Conservation (phyloP, 345 rosid species). For the Geranium brycei region DNA sequence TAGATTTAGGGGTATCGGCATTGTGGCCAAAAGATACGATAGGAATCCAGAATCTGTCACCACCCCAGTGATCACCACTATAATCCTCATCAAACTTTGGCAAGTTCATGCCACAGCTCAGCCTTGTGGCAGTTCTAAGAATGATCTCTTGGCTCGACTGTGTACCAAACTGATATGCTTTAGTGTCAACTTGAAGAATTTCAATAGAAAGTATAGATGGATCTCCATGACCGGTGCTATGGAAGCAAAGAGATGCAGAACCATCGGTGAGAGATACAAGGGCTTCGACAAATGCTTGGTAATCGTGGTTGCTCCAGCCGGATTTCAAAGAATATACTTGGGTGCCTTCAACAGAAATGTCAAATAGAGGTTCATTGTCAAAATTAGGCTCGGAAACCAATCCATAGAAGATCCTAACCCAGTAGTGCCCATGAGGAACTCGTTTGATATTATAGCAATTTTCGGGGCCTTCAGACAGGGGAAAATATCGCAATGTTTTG, state of each 20-base stretch:
- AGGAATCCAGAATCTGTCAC: conserved; percentile 89
- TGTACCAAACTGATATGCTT: conserved; percentile 55
- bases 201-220: conserved; percentile 78
- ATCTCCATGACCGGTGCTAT: conserved; percentile 97
- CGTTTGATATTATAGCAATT: conserved; percentile 66
- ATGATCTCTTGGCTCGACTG: conserved; percentile 45
- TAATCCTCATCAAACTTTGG: conserved; percentile 66
- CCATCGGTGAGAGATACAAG: conserved; percentile 54
- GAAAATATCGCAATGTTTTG: conserved; percentile 71
- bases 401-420: conserved; percentile 75
- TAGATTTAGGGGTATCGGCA: conserved; percentile 52
- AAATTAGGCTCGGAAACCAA: conserved; percentile 24
- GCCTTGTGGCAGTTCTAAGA: conserved; percentile 60
- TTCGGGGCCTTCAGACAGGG: conserved; percentile 76
- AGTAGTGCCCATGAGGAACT: conserved; percentile 74
- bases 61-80: conserved; percentile 82
- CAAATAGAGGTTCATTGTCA: conserved; percentile 76
- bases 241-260: conserved; percentile 70
- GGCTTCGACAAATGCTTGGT: conserved; percentile 76
- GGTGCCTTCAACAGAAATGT: conserved; percentile 81
- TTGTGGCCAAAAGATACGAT: conserved; percentile 41
- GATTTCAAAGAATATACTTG: conserved; percentile 62
- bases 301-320: conserved; percentile 77
- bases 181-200: conserved; percentile 74
- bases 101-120: conserved; percentile 65